Conservation (phyloP, 805 yeast genomes). For the Pichia kluyveri region DNA sequence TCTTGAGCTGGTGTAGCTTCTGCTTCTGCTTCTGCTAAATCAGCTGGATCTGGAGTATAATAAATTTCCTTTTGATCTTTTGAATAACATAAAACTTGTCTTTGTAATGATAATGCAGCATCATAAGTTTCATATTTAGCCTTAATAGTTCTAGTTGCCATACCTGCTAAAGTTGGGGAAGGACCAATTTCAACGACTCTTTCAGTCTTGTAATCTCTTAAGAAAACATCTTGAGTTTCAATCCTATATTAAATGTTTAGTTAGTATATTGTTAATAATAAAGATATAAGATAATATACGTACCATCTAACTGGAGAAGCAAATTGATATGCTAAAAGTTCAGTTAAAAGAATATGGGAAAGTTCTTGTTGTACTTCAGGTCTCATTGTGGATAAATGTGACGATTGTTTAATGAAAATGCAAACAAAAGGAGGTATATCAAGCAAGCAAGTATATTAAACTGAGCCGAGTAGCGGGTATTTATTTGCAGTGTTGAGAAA, state of each 20-base stretch:
- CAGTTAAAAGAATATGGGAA: slow-evolving; percentile 89
- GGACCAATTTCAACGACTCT: slow-evolving; percentile 98
- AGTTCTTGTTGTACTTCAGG: slow-evolving; percentile 98
- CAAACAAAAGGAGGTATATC: not conserved
- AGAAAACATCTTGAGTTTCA: slow-evolving; percentile 96
- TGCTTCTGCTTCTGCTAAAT: slow-evolving; percentile 29
- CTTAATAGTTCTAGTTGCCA: slow-evolving; percentile 94
- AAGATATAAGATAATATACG: slow-evolving; percentile 8
- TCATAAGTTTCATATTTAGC: slow-evolving; percentile 96
- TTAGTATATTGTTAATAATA: slow-evolving; percentile 6
- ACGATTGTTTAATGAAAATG: not conserved
- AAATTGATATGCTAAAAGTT: slow-evolving; percentile 94
- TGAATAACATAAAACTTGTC: slow-evolving; percentile 93
- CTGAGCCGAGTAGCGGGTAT: not conserved
- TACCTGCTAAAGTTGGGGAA: slow-evolving; percentile 96
- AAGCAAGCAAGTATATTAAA: not conserved
- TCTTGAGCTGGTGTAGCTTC: slow-evolving; percentile 27
- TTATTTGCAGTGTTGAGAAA: not conserved
- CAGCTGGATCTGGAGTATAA: slow-evolving; percentile 79
- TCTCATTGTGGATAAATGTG: slow-evolving; percentile 38
- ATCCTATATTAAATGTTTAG: slow-evolving; percentile 32
- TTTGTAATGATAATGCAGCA: slow-evolving; percentile 87
- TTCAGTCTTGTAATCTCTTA: slow-evolving; percentile 90
- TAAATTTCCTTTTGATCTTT: slow-evolving; percentile 95
- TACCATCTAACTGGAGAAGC: slow-evolving; percentile 99